phyloP scores from a whole-genome alignment of 2,329 filamentous ascomycete genomes.

The Bipolaris cookei region DNA sequence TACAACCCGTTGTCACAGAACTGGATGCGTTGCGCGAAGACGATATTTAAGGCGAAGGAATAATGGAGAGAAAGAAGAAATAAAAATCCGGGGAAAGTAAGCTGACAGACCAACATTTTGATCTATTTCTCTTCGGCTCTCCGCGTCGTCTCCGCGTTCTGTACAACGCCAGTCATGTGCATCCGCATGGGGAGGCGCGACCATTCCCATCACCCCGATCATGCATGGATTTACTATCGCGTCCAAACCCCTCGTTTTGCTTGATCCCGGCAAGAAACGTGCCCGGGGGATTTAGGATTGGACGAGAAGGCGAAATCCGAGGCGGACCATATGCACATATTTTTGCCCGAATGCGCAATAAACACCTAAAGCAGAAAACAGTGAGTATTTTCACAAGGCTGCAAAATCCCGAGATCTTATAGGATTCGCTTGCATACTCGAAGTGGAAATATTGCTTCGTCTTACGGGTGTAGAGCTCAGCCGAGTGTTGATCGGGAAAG shows the following conservation, averaged over 20 bases:
- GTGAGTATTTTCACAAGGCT: neutral
- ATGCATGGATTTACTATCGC: neutral
- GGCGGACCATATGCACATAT: no score
- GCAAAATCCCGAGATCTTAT: neutral
- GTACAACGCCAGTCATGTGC: neutral
- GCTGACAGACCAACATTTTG: neutral
- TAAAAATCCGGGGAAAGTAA: neutral
- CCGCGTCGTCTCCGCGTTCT: slow-evolving; percentile 15
- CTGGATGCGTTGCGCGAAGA: neutral
- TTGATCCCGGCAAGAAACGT: neutral
- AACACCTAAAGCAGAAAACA: no score
- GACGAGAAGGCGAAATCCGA: neutral
- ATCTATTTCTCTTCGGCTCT: slow-evolving; percentile 14
- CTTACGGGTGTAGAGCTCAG: neutral
- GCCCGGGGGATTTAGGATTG: neutral
- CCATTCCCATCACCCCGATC: neutral
- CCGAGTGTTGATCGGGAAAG: neutral
- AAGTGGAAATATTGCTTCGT: neutral
- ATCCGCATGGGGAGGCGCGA: neutral
- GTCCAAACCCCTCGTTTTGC: no score
- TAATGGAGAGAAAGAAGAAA: neutral
- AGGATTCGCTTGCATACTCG: no score
- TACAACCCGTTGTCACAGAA: neutral
- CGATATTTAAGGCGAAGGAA: neutral
- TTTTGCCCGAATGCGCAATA: no score